Base-by-base conservation (phyloP, 805 yeast genomes). In the Priceomyces haplophilus region DNA sequence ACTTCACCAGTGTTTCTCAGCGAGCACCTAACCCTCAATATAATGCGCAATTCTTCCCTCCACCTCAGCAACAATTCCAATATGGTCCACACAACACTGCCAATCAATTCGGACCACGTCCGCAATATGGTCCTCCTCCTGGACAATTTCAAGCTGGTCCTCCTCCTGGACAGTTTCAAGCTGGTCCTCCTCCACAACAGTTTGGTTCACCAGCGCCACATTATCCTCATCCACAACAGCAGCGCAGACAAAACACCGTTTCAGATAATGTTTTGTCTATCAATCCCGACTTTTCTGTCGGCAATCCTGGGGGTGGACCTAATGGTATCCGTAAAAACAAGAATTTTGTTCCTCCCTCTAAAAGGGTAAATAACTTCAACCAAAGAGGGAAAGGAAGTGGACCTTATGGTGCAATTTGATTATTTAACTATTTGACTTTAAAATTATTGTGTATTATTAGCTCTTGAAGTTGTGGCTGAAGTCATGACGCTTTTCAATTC, bases 1-100 rank as follows among this genome's bases (percentile, higher is more conserved):
- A 82, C 54, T 83, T 85, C 61, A 85, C 93, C 1, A 81, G 88
- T 40, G 86, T 85, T 1, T 83, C 90, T 6, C 91, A 85, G 61
- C 70, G 91, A 57, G 89, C 82, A 20, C 73, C 80, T 12, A 85
- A 85, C 53, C 86, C 85, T 13, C 62, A 67, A 20, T 30, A 41
- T 13, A 38, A 36, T 30, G 30, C 34, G 17, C 45, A 35, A 36
- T 44, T 19, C n/a, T 13, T 12, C 5, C 45, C 37, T n/a, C 36
- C 32, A 11, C 27, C 6, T 7, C 42, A 19, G 20, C 13, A 19
- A 19, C 41, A 45, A 41, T 34, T 45, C 42, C 29, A 42, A 40
- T 27, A 21, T 3, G 38, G 17, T 33, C 34, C 43, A 32, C 40
- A 40, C 38, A 40, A 40, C 51, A 34, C 10, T 44, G 38, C 33